Base-by-base conservation (phyloP, 225 moss, liverwort and hornwort species). In the Lunularia cruciata region DNA sequence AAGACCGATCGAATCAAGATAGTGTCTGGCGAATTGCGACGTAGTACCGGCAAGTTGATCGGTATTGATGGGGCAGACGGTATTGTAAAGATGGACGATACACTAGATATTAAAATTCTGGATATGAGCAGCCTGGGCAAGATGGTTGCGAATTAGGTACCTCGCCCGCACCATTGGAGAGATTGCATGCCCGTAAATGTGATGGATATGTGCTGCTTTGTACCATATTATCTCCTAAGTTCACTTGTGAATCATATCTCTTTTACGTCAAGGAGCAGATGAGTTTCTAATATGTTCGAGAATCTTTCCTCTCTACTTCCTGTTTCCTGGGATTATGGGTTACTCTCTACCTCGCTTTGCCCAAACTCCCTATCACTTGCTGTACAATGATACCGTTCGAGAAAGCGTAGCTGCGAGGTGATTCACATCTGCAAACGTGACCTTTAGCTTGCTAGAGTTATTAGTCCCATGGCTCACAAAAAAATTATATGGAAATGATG, bases 11-110 rank as follows among this genome's bases (percentile, higher is more conserved):
- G 86, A 67, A 85, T 99, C 67, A 93, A 99, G 81, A 93, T 99
- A 45, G 85, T 99, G 12, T 85, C 85, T 3, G 98, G 98, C 52
- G 98, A 93, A 39, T 74, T 88, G 56, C 81, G 91, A 34, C 89
- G 88, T 64, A 84, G 86, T 72, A 91, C 90, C 34, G 93, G 98
- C 43, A 99, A 93, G 75, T 79, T 99, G 48, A 93, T 99, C 78
- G 93, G 89, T 60, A 91, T 99, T 56, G 98, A 99, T 77, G 93
- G 98, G 75, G 93, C 91, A 47, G 98, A 99, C 79, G 98, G 98
- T 30, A 99, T 93, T 60, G 93, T 99, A 49, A 93, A 99, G 74
- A 70, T 99, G 89, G 93, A 99, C 55, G 86, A 99, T 48, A 89
- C 98, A 0, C 69, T 93, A 54, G 98, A 93, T 68, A 99, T 93